These are phyloP conservation scores for Chloris gayana DNA, from an alignment of 176 grass and related monocot species.

Conservation along the genomic window DNA sequence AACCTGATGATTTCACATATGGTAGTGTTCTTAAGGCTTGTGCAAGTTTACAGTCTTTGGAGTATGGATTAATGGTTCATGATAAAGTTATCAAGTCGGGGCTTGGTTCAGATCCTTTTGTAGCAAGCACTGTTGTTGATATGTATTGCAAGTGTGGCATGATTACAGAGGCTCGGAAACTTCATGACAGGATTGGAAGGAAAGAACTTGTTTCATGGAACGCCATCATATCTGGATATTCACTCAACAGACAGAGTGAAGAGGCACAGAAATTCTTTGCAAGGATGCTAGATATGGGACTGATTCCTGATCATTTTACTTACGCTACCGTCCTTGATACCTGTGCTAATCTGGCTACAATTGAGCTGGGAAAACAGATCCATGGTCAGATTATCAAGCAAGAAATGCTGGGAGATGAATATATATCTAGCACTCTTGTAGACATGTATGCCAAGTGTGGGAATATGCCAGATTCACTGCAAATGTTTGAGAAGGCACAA, in stretches of 20 bases:
- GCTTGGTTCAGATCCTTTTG: conserved; percentile 70
- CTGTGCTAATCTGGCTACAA: conserved; percentile 80
- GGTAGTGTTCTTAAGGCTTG: conserved; percentile 90
- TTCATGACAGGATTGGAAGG: conserved; percentile 68
- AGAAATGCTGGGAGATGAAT: conserved; percentile 74
- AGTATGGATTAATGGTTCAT: conserved; percentile 73
- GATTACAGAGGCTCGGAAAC: conserved; percentile 73
- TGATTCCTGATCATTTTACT: conserved; percentile 73
- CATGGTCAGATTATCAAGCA: conserved; percentile 81
- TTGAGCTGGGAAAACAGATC: conserved; percentile 78
- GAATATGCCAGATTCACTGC: conserved; percentile 61
- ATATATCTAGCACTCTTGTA: conserved; percentile 76
- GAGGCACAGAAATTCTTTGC: conserved; percentile 76
- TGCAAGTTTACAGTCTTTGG: conserved; percentile 71
- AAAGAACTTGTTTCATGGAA: conserved; percentile 77
- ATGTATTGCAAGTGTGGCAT: conserved; percentile 92
- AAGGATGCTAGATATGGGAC: conserved; percentile 62
- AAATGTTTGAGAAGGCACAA: conserved; percentile 59
- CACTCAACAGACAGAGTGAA: conserved; percentile 75
- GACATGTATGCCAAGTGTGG: conserved; percentile 94
- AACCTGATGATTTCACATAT: conserved; percentile 86
- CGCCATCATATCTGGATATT: conserved; percentile 86
- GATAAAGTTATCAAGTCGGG: conserved; percentile 84
- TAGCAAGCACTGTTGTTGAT: conserved; percentile 74
- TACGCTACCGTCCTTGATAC: conserved; percentile 79